phyloP scores from a whole-genome alignment of 1,284 basidiomycete genomes.

The Ceratobasidium sp. region DNA sequence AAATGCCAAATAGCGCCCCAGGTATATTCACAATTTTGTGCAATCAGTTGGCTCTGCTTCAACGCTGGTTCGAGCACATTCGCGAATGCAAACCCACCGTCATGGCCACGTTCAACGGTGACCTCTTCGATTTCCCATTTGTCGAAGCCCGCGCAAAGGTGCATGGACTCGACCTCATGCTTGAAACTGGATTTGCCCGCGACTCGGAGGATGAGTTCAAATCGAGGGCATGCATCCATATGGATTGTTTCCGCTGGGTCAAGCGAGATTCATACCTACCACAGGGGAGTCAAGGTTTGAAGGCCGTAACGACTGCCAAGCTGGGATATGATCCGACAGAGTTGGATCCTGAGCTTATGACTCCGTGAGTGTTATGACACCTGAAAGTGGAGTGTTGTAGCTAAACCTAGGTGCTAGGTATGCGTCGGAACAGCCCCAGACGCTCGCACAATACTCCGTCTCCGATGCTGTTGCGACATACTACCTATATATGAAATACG shows the following conservation, averaged over 20 bases:
- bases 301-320: slow-evolving; percentile 97
- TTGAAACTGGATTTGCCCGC: slow-evolving; percentile 92
- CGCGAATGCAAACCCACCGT: slow-evolving; percentile 94
- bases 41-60: slow-evolving; percentile 76
- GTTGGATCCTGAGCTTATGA: slow-evolving; percentile 99
- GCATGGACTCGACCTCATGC: slow-evolving; percentile 96
- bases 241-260: slow-evolving; percentile 99
- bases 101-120: slow-evolving; percentile 98
- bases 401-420: slow-evolving; percentile 66
- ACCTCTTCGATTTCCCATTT: slow-evolving; percentile 99
- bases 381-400: background rate
- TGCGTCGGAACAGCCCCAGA: slow-evolving; percentile 95
- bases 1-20: background rate
- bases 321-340: slow-evolving; percentile 98
- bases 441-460: slow-evolving; percentile 97
- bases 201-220: slow-evolving; percentile 98
- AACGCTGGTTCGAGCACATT: slow-evolving; percentile 93
- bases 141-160: slow-evolving; percentile 87
- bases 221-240: slow-evolving; percentile 91
- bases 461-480: slow-evolving; percentile 99
- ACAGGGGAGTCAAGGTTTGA: slow-evolving; percentile 97
- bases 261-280: slow-evolving; percentile 99
- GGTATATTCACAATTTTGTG: background rate
- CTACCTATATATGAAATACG: slow-evolving; percentile 99
- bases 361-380: slow-evolving; percentile 72